Evolutionary conservation across 345 rosid species (phyloP), one percentile per base, ranked within the genome.

Genomic region (Brassica cretica): DNA sequence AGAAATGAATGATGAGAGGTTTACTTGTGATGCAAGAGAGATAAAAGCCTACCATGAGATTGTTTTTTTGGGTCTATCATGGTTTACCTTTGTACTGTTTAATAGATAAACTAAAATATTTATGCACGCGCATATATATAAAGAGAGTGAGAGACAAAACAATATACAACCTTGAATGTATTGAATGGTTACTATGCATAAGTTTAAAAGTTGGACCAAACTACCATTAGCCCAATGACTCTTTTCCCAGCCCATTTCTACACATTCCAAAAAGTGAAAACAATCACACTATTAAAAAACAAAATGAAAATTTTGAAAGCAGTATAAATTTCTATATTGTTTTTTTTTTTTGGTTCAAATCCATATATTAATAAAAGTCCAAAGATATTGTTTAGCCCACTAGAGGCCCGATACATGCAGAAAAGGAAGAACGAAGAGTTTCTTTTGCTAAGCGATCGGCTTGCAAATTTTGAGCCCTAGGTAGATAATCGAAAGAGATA

Each of bases 1-100:
- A 56, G 27, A 33, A 74, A 74, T 33, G 67, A 78, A 71, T 64
- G 66, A 55, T 35, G 81, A 71, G 66, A 55, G 76, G 66, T 55
- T 77, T 71, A 55, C 81, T 77, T 77, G 81, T 37, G 66, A 39
- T 64, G 71, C 72, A 77, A 71, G 72, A 71, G 76, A 64, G 21
- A 64, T 71, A 64, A 64, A 63, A 77, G 59, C 56, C 8, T 68
- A 51, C 12, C 16, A 59, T 16, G 37, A 70, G 18, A 35, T 63
- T 70, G 7, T 10, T 21, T 76, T 76, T 61, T 44, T 27, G 74
- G 49, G 62, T 62, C 58, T 61, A 51, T 64, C 75, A 51, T 25
- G 27, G 46, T 49, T 71, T 35, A 14, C 76, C 64, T 27, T 64
- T 56, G 27, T 70, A 44, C 8, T 64, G 29, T 77, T 77, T 62